Conservation (phyloP, 139 green algal species). For the Coccomyxa sp. region DNA sequence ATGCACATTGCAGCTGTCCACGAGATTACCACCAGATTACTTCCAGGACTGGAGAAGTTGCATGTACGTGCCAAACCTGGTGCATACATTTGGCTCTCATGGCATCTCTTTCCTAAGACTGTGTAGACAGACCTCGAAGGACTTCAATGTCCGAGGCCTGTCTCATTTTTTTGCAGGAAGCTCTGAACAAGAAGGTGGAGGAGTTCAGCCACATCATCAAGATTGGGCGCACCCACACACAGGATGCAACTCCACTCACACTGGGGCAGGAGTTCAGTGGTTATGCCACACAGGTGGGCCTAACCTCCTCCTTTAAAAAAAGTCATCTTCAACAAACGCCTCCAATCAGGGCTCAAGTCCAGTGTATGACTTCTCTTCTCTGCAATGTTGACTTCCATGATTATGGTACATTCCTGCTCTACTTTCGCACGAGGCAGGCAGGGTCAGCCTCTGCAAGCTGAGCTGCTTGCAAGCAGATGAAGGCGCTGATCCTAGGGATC, state of each 20-base stretch:
- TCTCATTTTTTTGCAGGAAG: constrained; percentile 9
- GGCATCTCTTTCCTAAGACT: not conserved
- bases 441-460: too few species aligned
- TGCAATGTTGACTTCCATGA: not conserved
- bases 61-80: constrained; percentile 28
- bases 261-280: constrained; percentile 94
- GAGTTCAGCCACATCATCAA: constrained; percentile 91
- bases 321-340: not conserved
- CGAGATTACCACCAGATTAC: constrained; percentile 58
- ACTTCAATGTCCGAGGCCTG: not conserved
- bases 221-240: constrained; percentile 92
- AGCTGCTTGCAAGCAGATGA: too few species aligned
- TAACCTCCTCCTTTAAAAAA: not conserved
- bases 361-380: not conserved
- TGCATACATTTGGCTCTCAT: not conserved
- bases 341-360: too few species aligned
- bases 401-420: not conserved
- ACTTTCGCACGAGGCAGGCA: too few species aligned
- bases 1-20: constrained; percentile 91
- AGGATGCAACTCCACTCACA: constrained; percentile 92
- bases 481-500: too few species aligned
- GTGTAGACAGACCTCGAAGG: not conserved
- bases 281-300: constrained; percentile 74
- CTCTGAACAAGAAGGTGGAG: constrained; percentile 62
- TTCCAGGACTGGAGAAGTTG: constrained; percentile 73